Evolutionary conservation across 768 basidiomycete species (phyloP).

Genomic region (Candolleomyces aberdarensis): DNA sequence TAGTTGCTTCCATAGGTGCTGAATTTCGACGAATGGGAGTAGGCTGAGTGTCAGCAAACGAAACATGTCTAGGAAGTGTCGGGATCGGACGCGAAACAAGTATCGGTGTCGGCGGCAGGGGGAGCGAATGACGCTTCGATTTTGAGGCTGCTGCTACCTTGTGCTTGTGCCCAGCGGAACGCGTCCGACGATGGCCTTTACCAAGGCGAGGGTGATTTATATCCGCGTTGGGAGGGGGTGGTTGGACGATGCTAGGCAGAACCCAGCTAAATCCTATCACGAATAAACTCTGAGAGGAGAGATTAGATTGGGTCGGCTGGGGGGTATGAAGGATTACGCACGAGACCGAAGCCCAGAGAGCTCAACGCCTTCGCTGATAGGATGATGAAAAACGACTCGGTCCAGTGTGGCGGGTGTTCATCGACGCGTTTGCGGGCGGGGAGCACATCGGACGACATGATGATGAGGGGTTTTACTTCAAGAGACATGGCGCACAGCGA

Average conservation of each 20-base stretch:
- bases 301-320: not conserved
- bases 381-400: slow-evolving; percentile 22
- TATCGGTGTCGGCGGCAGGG: not conserved
- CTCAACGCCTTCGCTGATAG: slow-evolving; percentile 31
- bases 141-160: not conserved
- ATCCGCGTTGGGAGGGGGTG: not conserved
- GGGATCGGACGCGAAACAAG: not conserved
- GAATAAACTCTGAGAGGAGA: slow-evolving; percentile 35
- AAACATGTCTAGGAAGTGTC: not conserved
- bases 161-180: not conserved
- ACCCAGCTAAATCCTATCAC: slow-evolving; percentile 43
- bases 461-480: slow-evolving; percentile 9
- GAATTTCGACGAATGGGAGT: slow-evolving; percentile 3
- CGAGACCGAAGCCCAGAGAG: slow-evolving; percentile 37
- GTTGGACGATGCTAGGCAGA: slow-evolving; percentile 18
- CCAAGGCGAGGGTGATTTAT: slow-evolving; percentile 2
- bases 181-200: slow-evolving; percentile 1
- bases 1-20: not conserved
- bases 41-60: slow-evolving; percentile 5
- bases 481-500: not conserved
- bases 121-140: not conserved
- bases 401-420: not conserved
- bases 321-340: slow-evolving; percentile 16
- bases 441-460: slow-evolving; percentile 1
- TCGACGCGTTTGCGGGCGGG: not conserved